phyloP scores from a whole-genome alignment of 768 basidiomycete genomes.

The Mycena galericulata region DNA sequence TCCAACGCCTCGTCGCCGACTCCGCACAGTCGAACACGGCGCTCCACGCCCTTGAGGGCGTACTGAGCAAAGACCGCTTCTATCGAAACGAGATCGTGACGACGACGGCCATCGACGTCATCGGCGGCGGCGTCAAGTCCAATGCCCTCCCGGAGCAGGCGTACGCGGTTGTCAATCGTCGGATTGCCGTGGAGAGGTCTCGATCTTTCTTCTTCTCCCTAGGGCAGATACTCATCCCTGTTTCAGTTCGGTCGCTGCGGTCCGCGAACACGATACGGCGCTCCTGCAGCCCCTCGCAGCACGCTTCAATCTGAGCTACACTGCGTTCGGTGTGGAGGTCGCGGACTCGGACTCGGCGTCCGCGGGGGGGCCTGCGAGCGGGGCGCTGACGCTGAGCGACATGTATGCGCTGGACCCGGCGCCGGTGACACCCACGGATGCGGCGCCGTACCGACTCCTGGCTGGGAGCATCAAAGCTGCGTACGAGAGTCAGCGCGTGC shows the following conservation, averaged over 20 bases:
- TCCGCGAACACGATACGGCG: slow-evolving; percentile 42
- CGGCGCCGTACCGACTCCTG: slow-evolving; percentile 48
- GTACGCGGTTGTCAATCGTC: slow-evolving; percentile 63
- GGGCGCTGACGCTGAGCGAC: slow-evolving; percentile 53
- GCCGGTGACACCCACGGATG: slow-evolving; percentile 52
- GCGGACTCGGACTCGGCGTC: slow-evolving; percentile 27
- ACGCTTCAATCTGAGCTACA: slow-evolving; percentile 54
- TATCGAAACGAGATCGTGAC: slow-evolving; percentile 54
- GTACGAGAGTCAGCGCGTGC: slow-evolving; percentile 46
- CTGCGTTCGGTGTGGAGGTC: slow-evolving; percentile 50
- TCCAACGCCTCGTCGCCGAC: slow-evolving; percentile 48
- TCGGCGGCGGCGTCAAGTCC: slow-evolving; percentile 58
- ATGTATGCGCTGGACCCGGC: slow-evolving; percentile 62
- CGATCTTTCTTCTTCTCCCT: not conserved
- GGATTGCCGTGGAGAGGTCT: slow-evolving; percentile 57
- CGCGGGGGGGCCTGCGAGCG: slow-evolving; percentile 32
- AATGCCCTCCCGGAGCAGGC: slow-evolving; percentile 73
- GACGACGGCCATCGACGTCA: slow-evolving; percentile 69
- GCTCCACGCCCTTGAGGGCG: slow-evolving; percentile 55
- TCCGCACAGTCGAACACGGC: slow-evolving; percentile 52
- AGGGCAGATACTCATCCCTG: not conserved
- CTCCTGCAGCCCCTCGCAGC: slow-evolving; percentile 50
- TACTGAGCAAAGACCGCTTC: slow-evolving; percentile 39
- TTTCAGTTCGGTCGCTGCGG: slow-evolving; percentile 50
- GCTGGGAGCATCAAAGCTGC: slow-evolving; percentile 58